Conservation (phyloP, 2,329 filamentous ascomycete genomes). For the Fusarium udum region DNA sequence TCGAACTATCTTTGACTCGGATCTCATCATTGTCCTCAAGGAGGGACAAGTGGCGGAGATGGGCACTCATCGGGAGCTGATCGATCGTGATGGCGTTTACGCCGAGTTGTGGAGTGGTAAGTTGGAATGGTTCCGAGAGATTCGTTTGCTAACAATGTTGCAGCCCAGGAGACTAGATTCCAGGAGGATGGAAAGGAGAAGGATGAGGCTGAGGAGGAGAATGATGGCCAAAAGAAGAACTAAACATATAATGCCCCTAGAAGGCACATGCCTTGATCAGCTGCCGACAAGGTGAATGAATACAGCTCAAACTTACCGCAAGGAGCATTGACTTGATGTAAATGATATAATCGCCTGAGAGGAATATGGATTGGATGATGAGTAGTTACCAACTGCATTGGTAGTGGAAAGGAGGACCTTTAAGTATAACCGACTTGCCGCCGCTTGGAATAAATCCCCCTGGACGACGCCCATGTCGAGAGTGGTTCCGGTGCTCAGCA, state of each 20-base stretch:
- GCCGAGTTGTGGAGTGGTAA: constrained; percentile 89
- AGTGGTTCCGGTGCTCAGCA: no score
- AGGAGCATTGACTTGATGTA: background rate
- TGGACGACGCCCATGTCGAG: background rate
- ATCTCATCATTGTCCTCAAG: constrained; percentile 90
- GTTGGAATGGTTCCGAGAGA: constrained; percentile 43
- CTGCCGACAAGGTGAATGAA: constrained; percentile 12
- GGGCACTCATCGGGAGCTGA: constrained; percentile 85
- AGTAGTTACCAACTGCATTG: no score
- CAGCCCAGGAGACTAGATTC: constrained; percentile 71
- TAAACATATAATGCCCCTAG: background rate
- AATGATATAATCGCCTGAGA: background rate
- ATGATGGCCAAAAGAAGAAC: constrained; percentile 10
- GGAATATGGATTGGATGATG: background rate
- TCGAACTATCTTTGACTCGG: constrained; percentile 91
- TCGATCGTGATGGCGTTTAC: constrained; percentile 83
- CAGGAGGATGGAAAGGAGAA: constrained; percentile 56
- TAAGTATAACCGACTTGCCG: background rate
- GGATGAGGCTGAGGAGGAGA: constrained; percentile 46
- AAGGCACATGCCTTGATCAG: background rate
- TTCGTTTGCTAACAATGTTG: constrained; percentile 11
- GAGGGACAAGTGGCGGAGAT: constrained; percentile 86
- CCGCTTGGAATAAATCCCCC: background rate
- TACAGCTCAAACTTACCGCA: background rate
- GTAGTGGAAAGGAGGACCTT: accelerated